Evolutionary conservation across 768 basidiomycete species (phyloP).

Genomic region (Trametes villosa): DNA sequence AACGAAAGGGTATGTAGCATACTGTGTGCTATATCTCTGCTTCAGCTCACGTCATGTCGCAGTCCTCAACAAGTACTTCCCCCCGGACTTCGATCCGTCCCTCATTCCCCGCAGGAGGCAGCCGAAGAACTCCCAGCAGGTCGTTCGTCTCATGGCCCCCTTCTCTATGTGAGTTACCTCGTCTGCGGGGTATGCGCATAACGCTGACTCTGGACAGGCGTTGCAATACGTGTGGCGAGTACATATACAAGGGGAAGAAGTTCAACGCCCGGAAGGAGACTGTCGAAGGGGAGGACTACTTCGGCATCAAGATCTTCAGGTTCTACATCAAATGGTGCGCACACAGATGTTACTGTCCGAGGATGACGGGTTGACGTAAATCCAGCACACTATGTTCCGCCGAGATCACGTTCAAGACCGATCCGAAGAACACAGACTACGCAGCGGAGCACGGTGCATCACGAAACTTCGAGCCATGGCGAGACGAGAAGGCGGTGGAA

Average conservation of each 20-base stretch:
- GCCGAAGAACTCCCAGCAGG: slow-evolving; percentile 94
- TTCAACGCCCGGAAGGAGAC: slow-evolving; percentile 99
- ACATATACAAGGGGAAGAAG: slow-evolving; percentile 99
- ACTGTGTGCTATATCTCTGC: neutral
- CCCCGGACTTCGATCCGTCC: slow-evolving; percentile 97
- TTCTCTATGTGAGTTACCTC: slow-evolving; percentile 83
- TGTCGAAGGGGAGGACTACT: slow-evolving; percentile 95
- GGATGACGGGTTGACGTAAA: slow-evolving; percentile 21
- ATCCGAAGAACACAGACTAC: slow-evolving; percentile 97
- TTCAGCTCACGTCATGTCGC: slow-evolving; percentile 13
- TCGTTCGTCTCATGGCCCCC: slow-evolving; percentile 98
- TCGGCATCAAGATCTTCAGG: slow-evolving; percentile 95
- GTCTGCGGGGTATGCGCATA: neutral
- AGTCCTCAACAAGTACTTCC: slow-evolving; percentile 96
- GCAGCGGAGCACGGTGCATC: slow-evolving; percentile 94
- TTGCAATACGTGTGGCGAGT: slow-evolving; percentile 96
- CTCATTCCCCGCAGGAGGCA: slow-evolving; percentile 91
- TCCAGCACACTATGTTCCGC: slow-evolving; percentile 90
- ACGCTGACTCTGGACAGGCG: slow-evolving; percentile 53
- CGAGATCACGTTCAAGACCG: slow-evolving; percentile 99
- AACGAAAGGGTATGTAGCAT: slow-evolving; percentile 68
- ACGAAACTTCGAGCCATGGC: slow-evolving; percentile 97
- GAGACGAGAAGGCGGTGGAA: slow-evolving; percentile 76
- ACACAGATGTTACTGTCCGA: slow-evolving; percentile 36
- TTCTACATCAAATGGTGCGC: slow-evolving; percentile 91